Base-by-base conservation (phyloP, 345 rosid species). In the Pseudoturritis turrita region DNA sequence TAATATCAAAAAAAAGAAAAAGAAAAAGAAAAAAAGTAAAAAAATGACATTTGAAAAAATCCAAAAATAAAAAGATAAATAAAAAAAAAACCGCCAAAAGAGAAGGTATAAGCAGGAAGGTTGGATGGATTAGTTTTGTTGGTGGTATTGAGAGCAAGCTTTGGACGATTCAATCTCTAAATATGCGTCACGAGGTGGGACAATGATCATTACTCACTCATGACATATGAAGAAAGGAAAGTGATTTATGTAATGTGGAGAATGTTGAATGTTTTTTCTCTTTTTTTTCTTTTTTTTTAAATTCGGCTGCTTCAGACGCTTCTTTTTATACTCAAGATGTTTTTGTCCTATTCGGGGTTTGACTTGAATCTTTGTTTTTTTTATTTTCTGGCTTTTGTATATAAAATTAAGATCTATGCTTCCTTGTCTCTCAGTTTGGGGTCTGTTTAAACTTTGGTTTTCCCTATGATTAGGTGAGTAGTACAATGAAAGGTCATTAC, bases 171-270 rank as follows among this genome's bases (percentile, higher is more conserved):
- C 4, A 46, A 39, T 39, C 67, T 60, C 60, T n/a, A n/a, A 52
- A 13, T 45, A 28, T 41, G 62, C 18, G 35, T 46, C 65, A 36
- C 7, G 33, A 64, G 56, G 56, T 55, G 65, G 10, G 36, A 41
- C 61, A 4, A 15, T 28, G 67, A 57, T 49, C 67, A 57, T 65
- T 51, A 47, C 65, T 73, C 59, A 47, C 65, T 73, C 64, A 14
- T 45, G 49, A 3, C 60, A 15, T 65, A 12, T 74, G 62, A 26
- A 57, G 67, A 50, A 49, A n/a, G 3, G 78, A 41, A n/a, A 39
- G 19, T 66, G 61, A 49, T 21, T 37, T 65, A 22, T 50, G 18
- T 56, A 25, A 45, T 64, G 39, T 72, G n/a, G 28, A 12, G 28
- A 21, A 44, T 37, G 17, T 4, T 31, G 17, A 29, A 61, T 29